Base-by-base conservation (phyloP, 2,329 filamentous ascomycete species). In the Cordyceps javanica region DNA sequence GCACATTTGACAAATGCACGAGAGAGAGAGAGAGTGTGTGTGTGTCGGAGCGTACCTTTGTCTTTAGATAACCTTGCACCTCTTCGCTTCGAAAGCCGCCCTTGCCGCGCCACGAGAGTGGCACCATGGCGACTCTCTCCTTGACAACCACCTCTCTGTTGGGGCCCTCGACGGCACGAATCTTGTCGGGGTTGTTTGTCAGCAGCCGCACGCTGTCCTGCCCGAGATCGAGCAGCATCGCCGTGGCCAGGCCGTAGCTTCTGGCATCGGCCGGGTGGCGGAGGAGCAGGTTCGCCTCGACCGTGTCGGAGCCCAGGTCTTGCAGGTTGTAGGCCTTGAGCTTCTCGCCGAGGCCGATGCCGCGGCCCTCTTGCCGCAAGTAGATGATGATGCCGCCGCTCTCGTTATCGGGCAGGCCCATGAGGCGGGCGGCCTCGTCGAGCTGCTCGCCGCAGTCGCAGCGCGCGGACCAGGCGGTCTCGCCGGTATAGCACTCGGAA, bases 371-470 rank as follows among this genome's bases (percentile, higher is more conserved):
- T 72, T 99, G 94, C 23, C 94, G 87, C 23, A 99, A 79, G 69
- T 99, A 99, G 65, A 99, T 87, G 63, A 99, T 96, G 55, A 96
- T 91, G 34, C 94, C 94, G 16, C 92, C 92, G 2, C 77, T 82
- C 55, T 77, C 69, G 64, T 78, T 78, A 60, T 75, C 70, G 10
- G 85, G 86, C 28, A 91, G 76, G 16, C 89, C 88, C 94, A 99
- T 99, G 2, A 99, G 77, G 26, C 94, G 83, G 1, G 93, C 94
- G 1, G 94, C 94, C 75, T 99, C 94, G 71, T 99, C 94, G 2
- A 99, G 81, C 71, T 99, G 94, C 74, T 99, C 94, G 58, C 94
- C 94, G 71, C 94, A 99, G 74, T 99, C 94, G 75, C 94, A 99
- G 28, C 94, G 86, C 36, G 94, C 93, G 8, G 92, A 97, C 94